Base-by-base conservation (phyloP, 192 early-diverging fungal genomes). In the Linnemannia zychae region DNA sequence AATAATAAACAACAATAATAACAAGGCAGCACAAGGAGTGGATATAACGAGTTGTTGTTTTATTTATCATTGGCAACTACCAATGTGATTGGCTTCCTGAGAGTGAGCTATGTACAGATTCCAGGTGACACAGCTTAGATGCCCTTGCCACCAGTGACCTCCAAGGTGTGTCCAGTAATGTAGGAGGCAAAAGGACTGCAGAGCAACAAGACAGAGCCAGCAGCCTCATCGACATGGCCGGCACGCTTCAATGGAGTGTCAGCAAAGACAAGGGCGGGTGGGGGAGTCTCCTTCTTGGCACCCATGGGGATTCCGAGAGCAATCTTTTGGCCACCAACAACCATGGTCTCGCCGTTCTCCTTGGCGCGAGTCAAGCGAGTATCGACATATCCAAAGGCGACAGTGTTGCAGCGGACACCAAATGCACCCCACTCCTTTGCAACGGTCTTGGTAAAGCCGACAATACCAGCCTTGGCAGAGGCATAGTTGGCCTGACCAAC, bases 401-500 rank as follows among this genome's bases (percentile, higher is more conserved):
- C 91, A 50, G 92, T 88, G 88, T 93, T 93, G 82, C 82, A 87
- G 28, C 92, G 89, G 50, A 93, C 92, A 78, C 91, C 91, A 47
- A 93, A 91, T n/a, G 73, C 77, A 47, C 92, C 92, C 92, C 92
- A 93, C 81, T 93, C 92, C 86, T 93, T 92, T 50, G 97, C 97
- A 80, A 99, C 91, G 28, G 96, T 96, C 94, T 96, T 97, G 89
- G 94, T 96, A 72, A 99, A 89, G 40, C 97, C 97, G 83, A 97
- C 92, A 78, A 96, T 91, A 77, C 96, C 97, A 65, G 97, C 96
- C 92, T 99, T 99, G 72, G 97, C 97, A 36, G 97, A 92, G 24
- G 94, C 91, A 90, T 99, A 99, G 92, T 99, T 99, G 76, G 96
- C 95, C 90, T 99, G 98, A 24, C 95, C 95, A 70, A 95, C 87